phyloP scores from a whole-genome alignment of 2,329 filamentous ascomycete genomes.

The Xylaria polymorpha region DNA sequence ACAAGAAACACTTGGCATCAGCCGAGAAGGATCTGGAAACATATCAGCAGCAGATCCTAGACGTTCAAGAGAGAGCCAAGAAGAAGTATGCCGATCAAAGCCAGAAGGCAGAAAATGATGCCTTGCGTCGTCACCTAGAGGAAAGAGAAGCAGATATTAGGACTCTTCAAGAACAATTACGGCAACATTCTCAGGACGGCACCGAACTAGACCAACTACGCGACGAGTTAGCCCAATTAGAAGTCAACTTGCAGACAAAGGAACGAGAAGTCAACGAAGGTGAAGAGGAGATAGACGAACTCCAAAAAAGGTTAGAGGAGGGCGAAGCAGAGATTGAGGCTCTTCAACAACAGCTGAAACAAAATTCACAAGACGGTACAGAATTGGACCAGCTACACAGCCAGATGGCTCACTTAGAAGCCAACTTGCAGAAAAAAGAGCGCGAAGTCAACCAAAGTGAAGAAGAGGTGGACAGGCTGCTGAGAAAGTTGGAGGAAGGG shows the following conservation, averaged over 20 bases:
- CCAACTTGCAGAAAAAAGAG: slow-evolving; percentile 67
- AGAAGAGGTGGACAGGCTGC: slow-evolving; percentile 63
- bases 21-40: slow-evolving; percentile 89
- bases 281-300: slow-evolving; percentile 62
- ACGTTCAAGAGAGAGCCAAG: slow-evolving; percentile 85
- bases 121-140: slow-evolving; percentile 66
- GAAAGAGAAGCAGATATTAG: slow-evolving; percentile 69
- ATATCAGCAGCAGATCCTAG: slow-evolving; percentile 83
- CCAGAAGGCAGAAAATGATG: slow-evolving; percentile 70
- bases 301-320: slow-evolving; percentile 61
- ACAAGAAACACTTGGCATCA: slow-evolving; percentile 83
- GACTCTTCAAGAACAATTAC: too few relatives aligned
- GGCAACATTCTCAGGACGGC: slow-evolving; percentile 43
- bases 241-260: slow-evolving; percentile 67
- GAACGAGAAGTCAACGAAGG: slow-evolving; percentile 67
- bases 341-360: slow-evolving; percentile 55
- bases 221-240: slow-evolving; percentile 74
- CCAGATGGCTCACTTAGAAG: slow-evolving; percentile 72
- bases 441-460: slow-evolving; percentile 67
- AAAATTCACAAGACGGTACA: slow-evolving; percentile 66
- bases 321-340: background rate
- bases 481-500: slow-evolving; percentile 57
- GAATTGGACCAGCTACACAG: slow-evolving; percentile 76
- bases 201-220: slow-evolving; percentile 75
- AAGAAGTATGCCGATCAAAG: slow-evolving; percentile 78